Evolutionary conservation across 305 asterid genomes (phyloP).

Genomic region (Coffea humblotiana): DNA sequence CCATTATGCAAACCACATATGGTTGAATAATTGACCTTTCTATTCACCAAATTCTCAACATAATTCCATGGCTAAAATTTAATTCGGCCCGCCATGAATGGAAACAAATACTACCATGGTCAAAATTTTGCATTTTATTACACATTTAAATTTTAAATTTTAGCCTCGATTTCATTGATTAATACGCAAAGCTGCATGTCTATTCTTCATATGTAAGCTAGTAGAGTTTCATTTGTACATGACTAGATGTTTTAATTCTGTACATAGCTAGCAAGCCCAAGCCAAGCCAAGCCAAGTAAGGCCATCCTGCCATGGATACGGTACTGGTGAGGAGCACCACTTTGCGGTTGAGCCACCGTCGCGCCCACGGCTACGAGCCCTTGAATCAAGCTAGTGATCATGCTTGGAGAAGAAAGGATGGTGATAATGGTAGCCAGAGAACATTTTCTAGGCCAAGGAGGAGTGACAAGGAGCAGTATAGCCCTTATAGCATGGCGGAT

Average conservation of each 20-base stretch:
- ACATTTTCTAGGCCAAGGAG: neutral
- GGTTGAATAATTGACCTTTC: neutral
- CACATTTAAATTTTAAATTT: neutral
- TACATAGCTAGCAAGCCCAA: neutral
- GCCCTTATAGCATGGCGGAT: conserved; percentile 7
- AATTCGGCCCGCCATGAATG: conserved; percentile 13
- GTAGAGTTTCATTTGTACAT: neutral
- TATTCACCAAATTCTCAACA: neutral
- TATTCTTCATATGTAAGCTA: neutral
- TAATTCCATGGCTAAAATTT: neutral
- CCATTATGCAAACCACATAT: neutral
- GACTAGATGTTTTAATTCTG: neutral
- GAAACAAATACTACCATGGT: conserved; percentile 6
- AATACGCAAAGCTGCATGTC: neutral
- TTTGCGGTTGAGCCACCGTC: conserved; percentile 20
- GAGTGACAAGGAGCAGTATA: neutral
- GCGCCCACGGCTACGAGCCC: conserved; percentile 27
- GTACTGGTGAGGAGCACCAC: conserved; percentile 14
- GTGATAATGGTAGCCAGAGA: neutral
- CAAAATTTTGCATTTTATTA: neutral
- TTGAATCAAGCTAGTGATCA: conserved; percentile 17
- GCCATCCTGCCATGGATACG: conserved; percentile 11
- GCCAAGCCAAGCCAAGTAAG: neutral
- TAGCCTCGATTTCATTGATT: neutral
- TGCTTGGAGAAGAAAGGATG: neutral